A percentile compares a stretch with the other conserved stretches of the same genome.
phyloP scores from a whole-genome alignment of 1,139 yeast genomes.

The Protomyces inundatus region DNA sequence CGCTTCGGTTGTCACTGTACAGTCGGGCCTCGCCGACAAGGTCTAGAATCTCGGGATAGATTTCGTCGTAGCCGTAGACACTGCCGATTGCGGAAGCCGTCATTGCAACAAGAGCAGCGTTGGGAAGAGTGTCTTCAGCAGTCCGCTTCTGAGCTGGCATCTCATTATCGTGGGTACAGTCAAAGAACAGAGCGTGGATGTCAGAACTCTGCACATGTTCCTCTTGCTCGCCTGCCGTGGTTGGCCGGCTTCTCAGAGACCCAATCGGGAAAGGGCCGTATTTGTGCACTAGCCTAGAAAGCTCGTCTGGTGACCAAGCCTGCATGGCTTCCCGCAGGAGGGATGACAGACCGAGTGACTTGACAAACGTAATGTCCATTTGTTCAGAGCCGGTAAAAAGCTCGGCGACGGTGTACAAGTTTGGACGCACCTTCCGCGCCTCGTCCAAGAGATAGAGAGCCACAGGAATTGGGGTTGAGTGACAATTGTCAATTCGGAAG shows the following conservation, averaged over 20 bases:
- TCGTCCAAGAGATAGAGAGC: constrained; percentile 84
- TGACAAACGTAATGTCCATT: constrained; percentile 84
- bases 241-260: constrained; percentile 49
- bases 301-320: constrained; percentile 81
- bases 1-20: constrained; percentile 55
- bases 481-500: constrained; percentile 90
- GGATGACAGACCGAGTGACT: constrained; percentile 80
- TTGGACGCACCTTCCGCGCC: constrained; percentile 78
- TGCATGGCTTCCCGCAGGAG: constrained; percentile 96
- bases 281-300: constrained; percentile 77
- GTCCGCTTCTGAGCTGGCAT: constrained; percentile 84
- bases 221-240: constrained; percentile 35
- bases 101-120: constrained; percentile 88
- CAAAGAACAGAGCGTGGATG: constrained; percentile 95
- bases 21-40: constrained; percentile 72
- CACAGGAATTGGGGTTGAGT: constrained; percentile 91
- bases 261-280: constrained; percentile 97
- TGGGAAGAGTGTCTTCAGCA: constrained; percentile 88
- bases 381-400: constrained; percentile 88
- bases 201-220: constrained; percentile 51
- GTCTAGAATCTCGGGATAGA: constrained; percentile 73
- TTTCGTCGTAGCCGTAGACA: constrained; percentile 89
- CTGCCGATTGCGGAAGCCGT: constrained; percentile 94
- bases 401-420: constrained; percentile 89
- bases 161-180: constrained; percentile 94